A percentile compares a stretch with the other conserved stretches of the same genome.
Evolutionary conservation across 2,329 filamentous ascomycete species (phyloP).

Genomic region (Ophiostoma australiae): DNA sequence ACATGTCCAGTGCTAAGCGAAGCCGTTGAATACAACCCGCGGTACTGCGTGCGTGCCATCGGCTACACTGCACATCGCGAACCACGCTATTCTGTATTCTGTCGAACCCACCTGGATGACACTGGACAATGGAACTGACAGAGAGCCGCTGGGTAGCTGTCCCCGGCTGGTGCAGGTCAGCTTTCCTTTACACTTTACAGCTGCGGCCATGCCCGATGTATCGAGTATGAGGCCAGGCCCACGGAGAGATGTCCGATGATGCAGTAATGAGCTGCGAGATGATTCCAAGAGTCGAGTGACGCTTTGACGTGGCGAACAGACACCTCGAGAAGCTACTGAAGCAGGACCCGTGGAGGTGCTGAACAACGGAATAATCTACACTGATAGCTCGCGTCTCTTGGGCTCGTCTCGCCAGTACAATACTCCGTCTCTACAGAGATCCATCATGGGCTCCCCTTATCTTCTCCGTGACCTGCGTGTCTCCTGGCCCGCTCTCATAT

Average conservation of each 20-base stretch:
- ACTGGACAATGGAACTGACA: neutral
- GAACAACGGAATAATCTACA: neutral
- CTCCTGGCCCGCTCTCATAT: neutral
- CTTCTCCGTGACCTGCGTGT: no score
- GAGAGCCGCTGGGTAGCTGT: neutral
- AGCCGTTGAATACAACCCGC: neutral
- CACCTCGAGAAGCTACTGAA: neutral
- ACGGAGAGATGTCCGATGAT: neutral
- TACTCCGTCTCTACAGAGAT: neutral
- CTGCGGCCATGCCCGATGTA: neutral
- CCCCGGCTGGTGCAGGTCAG: neutral
- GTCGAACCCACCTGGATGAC: neutral
- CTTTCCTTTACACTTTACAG: neutral
- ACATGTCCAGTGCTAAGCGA: neutral
- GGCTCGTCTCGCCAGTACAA: neutral
- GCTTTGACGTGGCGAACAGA: neutral
- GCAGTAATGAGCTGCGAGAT: neutral
- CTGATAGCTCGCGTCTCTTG: neutral
- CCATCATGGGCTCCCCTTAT: no score
- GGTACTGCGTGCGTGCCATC: neutral
- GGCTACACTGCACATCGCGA: conserved; percentile 9
- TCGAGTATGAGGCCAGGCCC: neutral
- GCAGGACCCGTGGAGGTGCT: neutral
- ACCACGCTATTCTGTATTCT: neutral
- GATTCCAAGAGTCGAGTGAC: neutral